A percentile compares a stretch with the other conserved stretches of the same genome.
Evolutionary conservation across 2,329 filamentous ascomycete species (phyloP).

Genomic region (Cercospora berteroae): DNA sequence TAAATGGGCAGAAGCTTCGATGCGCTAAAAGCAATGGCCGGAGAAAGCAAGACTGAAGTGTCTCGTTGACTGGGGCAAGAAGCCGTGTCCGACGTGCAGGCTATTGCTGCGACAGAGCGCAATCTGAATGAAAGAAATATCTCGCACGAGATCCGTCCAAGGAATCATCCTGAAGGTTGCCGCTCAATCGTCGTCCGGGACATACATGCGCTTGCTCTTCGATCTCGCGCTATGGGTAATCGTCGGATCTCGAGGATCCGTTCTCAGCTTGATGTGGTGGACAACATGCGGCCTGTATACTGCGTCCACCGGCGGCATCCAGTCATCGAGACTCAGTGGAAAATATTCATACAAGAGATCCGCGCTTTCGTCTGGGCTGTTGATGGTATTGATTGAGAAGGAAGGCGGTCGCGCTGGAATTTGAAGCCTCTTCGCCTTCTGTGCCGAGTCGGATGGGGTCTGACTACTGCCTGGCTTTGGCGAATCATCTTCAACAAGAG

Average conservation of each 20-base stretch:
- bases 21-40: neutral
- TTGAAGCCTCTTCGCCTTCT: constrained; percentile 27
- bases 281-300: constrained; percentile 91
- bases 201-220: constrained; percentile 15
- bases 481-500: constrained; percentile 55
- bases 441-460: constrained; percentile 26
- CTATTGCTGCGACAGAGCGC: neutral
- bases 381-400: constrained; percentile 50
- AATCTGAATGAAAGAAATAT: neutral
- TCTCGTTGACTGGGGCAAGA: neutral
- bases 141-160: neutral
- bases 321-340: constrained; percentile 84
- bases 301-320: constrained; percentile 86
- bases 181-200: constrained; percentile 25
- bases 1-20: neutral
- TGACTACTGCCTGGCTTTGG: constrained; percentile 36
- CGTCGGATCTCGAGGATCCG: constrained; percentile 47
- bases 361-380: constrained; percentile 69
- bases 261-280: constrained; percentile 68
- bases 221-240: constrained; percentile 25
- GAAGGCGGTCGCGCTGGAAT: constrained; percentile 45
- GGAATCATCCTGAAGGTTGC: neutral
- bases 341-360: constrained; percentile 95
- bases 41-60: neutral
- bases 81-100: neutral